These are phyloP conservation scores for Talaromyces adpressus DNA, from an alignment of 495 filamentous ascomycete species.

Conservation along the genomic window DNA sequence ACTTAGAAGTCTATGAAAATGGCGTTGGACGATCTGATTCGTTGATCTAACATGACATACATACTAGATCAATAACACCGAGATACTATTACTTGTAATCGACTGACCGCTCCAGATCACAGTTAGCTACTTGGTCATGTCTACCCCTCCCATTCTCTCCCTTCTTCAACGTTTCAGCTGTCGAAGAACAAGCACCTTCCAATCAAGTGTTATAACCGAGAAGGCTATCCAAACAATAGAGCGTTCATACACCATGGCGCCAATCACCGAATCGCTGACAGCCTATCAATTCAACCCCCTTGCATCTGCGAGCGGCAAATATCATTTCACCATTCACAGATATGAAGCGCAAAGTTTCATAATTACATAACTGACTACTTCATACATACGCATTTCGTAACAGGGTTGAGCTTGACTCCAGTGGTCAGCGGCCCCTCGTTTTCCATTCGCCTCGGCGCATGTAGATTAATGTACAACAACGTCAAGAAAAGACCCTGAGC, in stretches of 20 bases:
- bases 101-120: background rate
- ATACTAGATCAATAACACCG: background rate
- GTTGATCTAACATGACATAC: background rate
- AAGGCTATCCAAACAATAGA: background rate
- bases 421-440: background rate
- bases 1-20: background rate
- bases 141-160: background rate
- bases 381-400: background rate
- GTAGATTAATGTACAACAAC: constrained; percentile 3
- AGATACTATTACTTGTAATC: background rate
- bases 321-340: background rate
- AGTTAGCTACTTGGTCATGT: background rate
- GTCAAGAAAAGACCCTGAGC: constrained; percentile 7
- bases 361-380: background rate
- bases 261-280: background rate
- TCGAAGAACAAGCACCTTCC: background rate
- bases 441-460: constrained; percentile 1
- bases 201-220: background rate
- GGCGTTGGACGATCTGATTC: background rate
- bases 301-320: background rate
- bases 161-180: background rate
- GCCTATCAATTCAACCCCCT: constrained; percentile 4
- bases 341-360: background rate
- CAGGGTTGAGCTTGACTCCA: background rate
- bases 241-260: background rate